Conservation (phyloP, 1,284 basidiomycete genomes). For the Leccinum griseonigrum region DNA sequence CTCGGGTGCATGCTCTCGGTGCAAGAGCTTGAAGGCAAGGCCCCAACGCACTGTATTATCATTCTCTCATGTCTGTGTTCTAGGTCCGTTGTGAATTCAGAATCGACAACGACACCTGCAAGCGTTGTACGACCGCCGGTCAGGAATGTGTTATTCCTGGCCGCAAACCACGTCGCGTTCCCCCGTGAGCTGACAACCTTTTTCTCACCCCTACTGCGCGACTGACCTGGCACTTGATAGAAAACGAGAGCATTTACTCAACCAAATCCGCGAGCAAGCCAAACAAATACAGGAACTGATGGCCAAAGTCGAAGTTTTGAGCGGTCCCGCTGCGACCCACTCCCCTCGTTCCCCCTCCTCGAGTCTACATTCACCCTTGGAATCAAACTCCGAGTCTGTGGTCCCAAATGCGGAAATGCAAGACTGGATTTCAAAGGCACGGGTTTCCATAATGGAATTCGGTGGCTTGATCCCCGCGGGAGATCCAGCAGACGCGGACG, state of each 20-base stretch:
- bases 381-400: conserved; percentile 28
- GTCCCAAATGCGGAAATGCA: conserved; percentile 45
- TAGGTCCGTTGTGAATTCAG: conserved; percentile 71
- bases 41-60: neutral
- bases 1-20: conserved; percentile 65
- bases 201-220: neutral
- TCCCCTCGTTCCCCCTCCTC: conserved; percentile 33
- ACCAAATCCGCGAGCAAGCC: conserved; percentile 69
- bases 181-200: conserved; percentile 52
- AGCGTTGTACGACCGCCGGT: conserved; percentile 61
- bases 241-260: conserved; percentile 74
- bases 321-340: conserved; percentile 22
- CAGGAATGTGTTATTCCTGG: conserved; percentile 74
- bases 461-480: conserved; percentile 57
- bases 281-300: conserved; percentile 66
- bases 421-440: conserved; percentile 72
- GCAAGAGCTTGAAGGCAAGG: conserved; percentile 67
- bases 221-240: conserved; percentile 32
- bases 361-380: conserved; percentile 21
- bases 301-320: conserved; percentile 51
- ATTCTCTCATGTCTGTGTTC: conserved; percentile 1
- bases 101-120: conserved; percentile 66
- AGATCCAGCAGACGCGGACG: conserved; percentile 39
- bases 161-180: conserved; percentile 71
- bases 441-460: conserved; percentile 62